Base-by-base conservation (phyloP, 1,284 basidiomycete genomes). In the Cutaneotrichosporon curvatum region DNA sequence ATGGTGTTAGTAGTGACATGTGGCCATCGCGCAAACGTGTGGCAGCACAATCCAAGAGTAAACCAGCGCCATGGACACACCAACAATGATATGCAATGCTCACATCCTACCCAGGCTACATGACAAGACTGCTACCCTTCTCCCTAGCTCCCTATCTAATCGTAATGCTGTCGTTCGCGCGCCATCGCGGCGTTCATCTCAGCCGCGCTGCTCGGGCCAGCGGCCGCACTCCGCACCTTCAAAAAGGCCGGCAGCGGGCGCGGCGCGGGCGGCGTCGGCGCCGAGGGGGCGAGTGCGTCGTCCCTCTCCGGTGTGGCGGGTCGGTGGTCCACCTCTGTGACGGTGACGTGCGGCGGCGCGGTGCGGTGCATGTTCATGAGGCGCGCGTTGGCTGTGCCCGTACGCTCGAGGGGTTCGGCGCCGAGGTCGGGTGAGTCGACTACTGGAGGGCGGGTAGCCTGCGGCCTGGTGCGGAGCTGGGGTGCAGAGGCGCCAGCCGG, bases 101-200 rank as follows among this genome's bases (percentile, higher is more conserved):
- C 25, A 28, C n/a, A n/a, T 28, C 7, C 25, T 28, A 28, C 25
- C 25, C 25, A 28, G 12, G 25, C 25, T 28, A 28, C 25, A 28
- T 28, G 25, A 7, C 25, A 28, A 7, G 12, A 28, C 25, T 28
- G 25, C 7, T 28, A 28, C 25, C 7, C 25, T 28, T 12, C 25
- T 28, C 25, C 25, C 25, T 28, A 7, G 8, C 25, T 28, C 12
- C 12, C 25, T 7, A 7, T 28, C 25, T 12, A n/a, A n/a, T n/a
- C n/a, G n/a, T n/a, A n/a, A n/a, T n/a, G 7, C 25, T 28, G 25
- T 12, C 25, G 25, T 7, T 28, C 25, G 25, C 25, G 25, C 25
- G 12, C 7, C 48, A 54, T 54, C 6, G 46, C 53, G 8, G 44
- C 48, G 37, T 50, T 54, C 53, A 54, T 54, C 31, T 38, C 53